A percentile compares a stretch with the other conserved stretches of the same genome.
Conservation (phyloP, 1,284 basidiomycete species). For the Ustilago cynodontis region DNA sequence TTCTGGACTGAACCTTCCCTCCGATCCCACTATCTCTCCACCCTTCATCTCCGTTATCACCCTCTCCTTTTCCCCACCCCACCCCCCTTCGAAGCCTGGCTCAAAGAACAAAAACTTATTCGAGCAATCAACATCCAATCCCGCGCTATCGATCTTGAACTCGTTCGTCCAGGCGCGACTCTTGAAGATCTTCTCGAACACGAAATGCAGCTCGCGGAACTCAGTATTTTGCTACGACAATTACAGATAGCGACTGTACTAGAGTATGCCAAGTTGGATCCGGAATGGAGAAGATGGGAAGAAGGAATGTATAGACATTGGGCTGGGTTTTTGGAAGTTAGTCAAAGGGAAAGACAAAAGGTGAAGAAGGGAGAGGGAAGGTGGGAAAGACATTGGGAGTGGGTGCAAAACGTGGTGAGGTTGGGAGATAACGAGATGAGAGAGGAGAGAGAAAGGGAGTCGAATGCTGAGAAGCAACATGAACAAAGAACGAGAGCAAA, state of each 20-base stretch:
- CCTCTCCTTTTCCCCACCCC: slow-evolving; percentile 1
- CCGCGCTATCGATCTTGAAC: not conserved
- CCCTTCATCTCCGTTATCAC: slow-evolving; percentile 18
- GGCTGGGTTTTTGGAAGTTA: slow-evolving; percentile 4
- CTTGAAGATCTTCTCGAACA: slow-evolving; percentile 1
- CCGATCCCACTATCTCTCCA: slow-evolving; percentile 13
- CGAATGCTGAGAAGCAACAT: not conserved
- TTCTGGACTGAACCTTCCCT: slow-evolving; percentile 34
- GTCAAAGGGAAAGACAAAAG: not conserved
- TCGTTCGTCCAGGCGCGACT: not conserved
- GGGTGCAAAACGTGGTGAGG: not conserved
- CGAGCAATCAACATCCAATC: slow-evolving; percentile 18
- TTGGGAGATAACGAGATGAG: not conserved
- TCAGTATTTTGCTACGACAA: slow-evolving; percentile 4
- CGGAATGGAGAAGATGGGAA: slow-evolving; percentile 12
- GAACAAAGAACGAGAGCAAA: not conserved
- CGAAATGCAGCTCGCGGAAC: slow-evolving; percentile 22
- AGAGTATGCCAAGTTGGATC: slow-evolving; percentile 10
- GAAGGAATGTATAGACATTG: slow-evolving; percentile 14
- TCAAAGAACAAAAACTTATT: slow-evolving; percentile 39
- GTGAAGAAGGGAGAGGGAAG: not conserved
- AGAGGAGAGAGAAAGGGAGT: not conserved
- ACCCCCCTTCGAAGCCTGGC: slow-evolving; percentile 31
- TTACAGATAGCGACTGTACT: slow-evolving; percentile 17
- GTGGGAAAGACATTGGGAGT: slow-evolving; percentile 1